phyloP scores from a whole-genome alignment of 768 basidiomycete species.

The Chlorophyllum brunneum region DNA sequence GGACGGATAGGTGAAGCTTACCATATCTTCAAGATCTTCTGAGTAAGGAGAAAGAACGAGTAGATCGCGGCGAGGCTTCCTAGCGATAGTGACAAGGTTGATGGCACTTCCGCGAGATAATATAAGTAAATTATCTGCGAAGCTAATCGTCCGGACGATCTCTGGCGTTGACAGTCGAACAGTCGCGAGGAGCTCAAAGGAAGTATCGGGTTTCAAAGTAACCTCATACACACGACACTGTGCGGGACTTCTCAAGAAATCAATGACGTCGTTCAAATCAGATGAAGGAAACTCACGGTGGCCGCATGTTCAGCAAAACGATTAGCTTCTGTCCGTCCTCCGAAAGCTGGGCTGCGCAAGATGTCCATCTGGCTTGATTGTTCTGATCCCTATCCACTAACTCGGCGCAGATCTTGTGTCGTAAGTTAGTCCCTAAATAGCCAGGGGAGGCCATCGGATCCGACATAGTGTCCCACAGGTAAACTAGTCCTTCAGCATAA shows the following conservation, averaged over 20 bases:
- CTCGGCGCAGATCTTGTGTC: conserved; percentile 12
- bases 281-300: background rate
- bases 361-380: background rate
- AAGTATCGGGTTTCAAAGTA: conserved; percentile 1
- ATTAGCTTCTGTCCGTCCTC: conserved; percentile 7
- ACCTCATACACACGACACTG: conserved; percentile 9
- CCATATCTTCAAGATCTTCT: conserved; percentile 31
- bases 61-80: conserved; percentile 3
- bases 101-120: conserved; percentile 11
- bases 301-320: conserved; percentile 5
- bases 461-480: conserved; percentile 36
- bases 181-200: conserved; percentile 1
- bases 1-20: conserved; percentile 17
- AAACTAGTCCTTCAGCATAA: conserved; percentile 36
- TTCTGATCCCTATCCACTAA: conserved; percentile 2
- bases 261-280: background rate
- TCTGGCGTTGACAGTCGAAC: conserved; percentile 3
- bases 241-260: background rate
- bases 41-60: conserved; percentile 16
- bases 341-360: conserved; percentile 1
- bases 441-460: conserved; percentile 3
- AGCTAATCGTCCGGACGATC: conserved; percentile 2
- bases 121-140: conserved; percentile 8
- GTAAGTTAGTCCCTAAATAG: conserved; percentile 6
- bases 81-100: conserved; percentile 6